Conservation (phyloP, 1,284 basidiomycete genomes). For the Amylostereum chailletii region DNA sequence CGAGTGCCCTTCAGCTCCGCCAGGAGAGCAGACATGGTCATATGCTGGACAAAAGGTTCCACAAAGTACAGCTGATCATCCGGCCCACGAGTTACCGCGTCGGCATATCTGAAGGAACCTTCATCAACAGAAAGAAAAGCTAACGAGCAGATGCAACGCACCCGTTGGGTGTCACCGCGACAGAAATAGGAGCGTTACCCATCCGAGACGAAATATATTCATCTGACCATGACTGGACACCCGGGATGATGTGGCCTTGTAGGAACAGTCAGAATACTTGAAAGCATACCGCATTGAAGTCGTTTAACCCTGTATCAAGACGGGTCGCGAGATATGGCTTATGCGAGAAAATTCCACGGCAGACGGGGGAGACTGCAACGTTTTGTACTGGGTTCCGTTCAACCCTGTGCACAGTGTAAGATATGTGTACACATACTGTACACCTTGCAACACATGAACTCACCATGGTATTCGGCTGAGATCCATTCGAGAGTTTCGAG, state of each 20-base stretch:
- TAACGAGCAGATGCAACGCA: constrained; percentile 18
- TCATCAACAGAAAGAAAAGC: constrained; percentile 1
- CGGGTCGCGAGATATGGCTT: constrained; percentile 69
- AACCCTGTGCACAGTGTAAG: constrained; percentile 34
- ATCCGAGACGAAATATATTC: constrained; percentile 51
- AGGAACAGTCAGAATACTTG: constrained; percentile 1
- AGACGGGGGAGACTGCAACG: constrained; percentile 51
- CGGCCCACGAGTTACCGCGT: constrained; percentile 56
- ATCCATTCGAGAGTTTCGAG: constrained; percentile 29
- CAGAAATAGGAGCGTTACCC: constrained; percentile 48
- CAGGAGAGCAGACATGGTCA: constrained; percentile 58
- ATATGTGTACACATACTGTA: neutral
- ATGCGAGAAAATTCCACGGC: constrained; percentile 68
- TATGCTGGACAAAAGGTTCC: constrained; percentile 64
- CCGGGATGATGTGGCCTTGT: constrained; percentile 33
- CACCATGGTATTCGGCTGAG: constrained; percentile 48
- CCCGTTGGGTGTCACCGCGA: constrained; percentile 84
- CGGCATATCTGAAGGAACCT: constrained; percentile 52
- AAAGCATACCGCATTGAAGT: too few species aligned
- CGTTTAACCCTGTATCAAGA: constrained; percentile 58
- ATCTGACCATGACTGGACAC: constrained; percentile 48
- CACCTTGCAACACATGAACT: neutral
- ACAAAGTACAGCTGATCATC: constrained; percentile 64
- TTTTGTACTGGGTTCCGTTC: constrained; percentile 52
- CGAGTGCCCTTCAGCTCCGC: constrained; percentile 16